Percentiles rank a stretch among this genome's conserved stretches.
These are phyloP conservation scores for Melampsora americana DNA, from an alignment of 1,284 basidiomycete species.

Conservation along the genomic window DNA sequence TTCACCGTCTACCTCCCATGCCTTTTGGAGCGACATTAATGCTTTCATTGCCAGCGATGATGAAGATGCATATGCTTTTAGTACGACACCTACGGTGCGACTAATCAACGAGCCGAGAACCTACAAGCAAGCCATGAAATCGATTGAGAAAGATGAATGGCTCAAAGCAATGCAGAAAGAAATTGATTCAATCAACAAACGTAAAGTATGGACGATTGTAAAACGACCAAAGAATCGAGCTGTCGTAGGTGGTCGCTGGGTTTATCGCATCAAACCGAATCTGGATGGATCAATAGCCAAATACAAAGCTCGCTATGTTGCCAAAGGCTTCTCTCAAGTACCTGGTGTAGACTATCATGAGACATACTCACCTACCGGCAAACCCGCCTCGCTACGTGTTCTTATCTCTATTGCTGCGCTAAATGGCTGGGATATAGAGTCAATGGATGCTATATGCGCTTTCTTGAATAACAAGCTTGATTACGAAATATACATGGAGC, in stretches of 20 bases:
- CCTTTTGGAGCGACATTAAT: background rate
- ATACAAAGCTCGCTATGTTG: slow-evolving; percentile 45
- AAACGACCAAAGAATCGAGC: too few species aligned
- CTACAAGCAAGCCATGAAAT: too few species aligned
- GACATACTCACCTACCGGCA: too few species aligned
- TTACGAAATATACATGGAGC: slow-evolving; percentile 10
- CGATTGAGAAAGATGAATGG: too few species aligned
- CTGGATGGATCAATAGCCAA: too few species aligned
- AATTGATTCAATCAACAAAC: too few species aligned
- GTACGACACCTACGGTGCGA: too few species aligned
- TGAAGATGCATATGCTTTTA: too few species aligned
- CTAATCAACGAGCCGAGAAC: too few species aligned
- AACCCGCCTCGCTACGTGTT: slow-evolving; percentile 35
- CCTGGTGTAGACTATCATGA: too few species aligned
- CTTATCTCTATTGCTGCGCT: slow-evolving; percentile 41
- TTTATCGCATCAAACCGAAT: slow-evolving; percentile 28
- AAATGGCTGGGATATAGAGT: slow-evolving; percentile 15
- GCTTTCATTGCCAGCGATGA: background rate
- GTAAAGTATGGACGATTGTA: too few species aligned
- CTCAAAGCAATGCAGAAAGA: too few species aligned
- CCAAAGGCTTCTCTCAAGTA: slow-evolving; percentile 45
- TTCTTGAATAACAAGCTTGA: slow-evolving; percentile 42
- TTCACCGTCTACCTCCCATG: background rate
- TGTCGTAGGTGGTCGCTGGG: slow-evolving; percentile 21
- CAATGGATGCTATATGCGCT: slow-evolving; percentile 42